Base-by-base conservation (phyloP, 305 asterid species). In the Fraxinus dipetala region DNA sequence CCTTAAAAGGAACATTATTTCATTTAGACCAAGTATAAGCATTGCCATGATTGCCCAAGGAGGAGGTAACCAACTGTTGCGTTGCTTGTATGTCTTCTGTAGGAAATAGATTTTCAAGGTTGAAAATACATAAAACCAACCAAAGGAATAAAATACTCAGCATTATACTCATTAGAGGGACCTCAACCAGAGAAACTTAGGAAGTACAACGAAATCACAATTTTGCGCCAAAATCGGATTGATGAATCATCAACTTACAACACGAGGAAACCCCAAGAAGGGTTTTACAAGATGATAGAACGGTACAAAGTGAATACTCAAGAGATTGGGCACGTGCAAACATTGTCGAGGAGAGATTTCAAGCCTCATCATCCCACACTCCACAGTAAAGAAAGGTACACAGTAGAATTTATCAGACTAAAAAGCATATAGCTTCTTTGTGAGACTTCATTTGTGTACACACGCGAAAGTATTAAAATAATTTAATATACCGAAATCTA, bases 1-100 rank as follows among this genome's bases (percentile, higher is more conserved):
- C 97, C 92, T 93, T 83, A 91, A 84, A 67, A 93, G 93, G 80
- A 87, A 79, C 91, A 93, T 90, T 88, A 93, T 88, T 77, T 91
- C 95, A 8, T 93, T 93, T 82, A 89, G 91, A 36, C 95, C 97
- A 30, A 93, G 92, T 77, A 91, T 78, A 30, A 86, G 51, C 89
- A 93, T 83, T 5, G 92, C 93, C 69, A 93, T 1, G 48, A 91
- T 89, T 10, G 90, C 94, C 97, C 97, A 90, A 34, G 92, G 86
- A 81, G 95, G 95, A 67, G 97, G 97, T 75, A 90, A 51, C 94
- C 92, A 90, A 75, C 89, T 89, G 85, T 87, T 91, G 78, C 83
- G 77, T 77, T 85, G 91, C 86, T 31, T 83, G 83, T 87, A 79
- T 3, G 91, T 90, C 81, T 88, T 95, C 97, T 92, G 87, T 63